phyloP scores from a whole-genome alignment of 441 rosid species.

The Erodium trifolium region DNA sequence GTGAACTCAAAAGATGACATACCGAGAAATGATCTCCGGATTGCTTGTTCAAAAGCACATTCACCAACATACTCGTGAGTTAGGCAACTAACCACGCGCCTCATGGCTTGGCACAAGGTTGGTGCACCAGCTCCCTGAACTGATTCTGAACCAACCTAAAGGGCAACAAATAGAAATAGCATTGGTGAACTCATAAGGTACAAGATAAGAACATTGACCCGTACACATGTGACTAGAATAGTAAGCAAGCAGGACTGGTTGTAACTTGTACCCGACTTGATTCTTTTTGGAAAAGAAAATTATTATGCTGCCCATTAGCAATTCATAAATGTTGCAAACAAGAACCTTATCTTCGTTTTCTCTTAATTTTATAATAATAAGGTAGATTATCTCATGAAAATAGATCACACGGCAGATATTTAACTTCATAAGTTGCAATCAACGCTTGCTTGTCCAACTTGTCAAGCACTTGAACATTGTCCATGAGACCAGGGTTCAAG shows the following conservation, averaged over 20 bases:
- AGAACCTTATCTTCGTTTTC: background rate
- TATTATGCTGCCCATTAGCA: background rate
- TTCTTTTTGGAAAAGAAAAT: too few species aligned
- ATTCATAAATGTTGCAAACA: background rate
- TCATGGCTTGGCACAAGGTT: conserved; percentile 88
- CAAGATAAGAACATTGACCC: background rate
- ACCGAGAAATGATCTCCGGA: conserved; percentile 85
- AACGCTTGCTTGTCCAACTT: background rate
- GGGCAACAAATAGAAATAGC: conserved; percentile 17
- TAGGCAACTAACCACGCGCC: conserved; percentile 65
- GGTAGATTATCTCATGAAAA: background rate
- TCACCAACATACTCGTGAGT: conserved; percentile 44
- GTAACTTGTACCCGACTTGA: too few species aligned
- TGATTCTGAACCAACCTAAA: conserved; percentile 86
- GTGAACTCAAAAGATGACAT: conserved; percentile 10
- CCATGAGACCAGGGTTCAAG: too few species aligned
- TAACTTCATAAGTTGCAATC: background rate
- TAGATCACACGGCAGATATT: background rate
- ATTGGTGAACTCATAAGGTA: background rate
- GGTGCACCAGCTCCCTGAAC: conserved; percentile 93
- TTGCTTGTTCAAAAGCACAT: conserved; percentile 60
- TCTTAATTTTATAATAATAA: conserved; percentile 3
- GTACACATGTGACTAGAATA: background rate
- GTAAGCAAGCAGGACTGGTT: background rate
- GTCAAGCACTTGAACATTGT: too few species aligned